Conservation (phyloP, 2,329 filamentous ascomycete species). For the Aspergillus versicolor region DNA sequence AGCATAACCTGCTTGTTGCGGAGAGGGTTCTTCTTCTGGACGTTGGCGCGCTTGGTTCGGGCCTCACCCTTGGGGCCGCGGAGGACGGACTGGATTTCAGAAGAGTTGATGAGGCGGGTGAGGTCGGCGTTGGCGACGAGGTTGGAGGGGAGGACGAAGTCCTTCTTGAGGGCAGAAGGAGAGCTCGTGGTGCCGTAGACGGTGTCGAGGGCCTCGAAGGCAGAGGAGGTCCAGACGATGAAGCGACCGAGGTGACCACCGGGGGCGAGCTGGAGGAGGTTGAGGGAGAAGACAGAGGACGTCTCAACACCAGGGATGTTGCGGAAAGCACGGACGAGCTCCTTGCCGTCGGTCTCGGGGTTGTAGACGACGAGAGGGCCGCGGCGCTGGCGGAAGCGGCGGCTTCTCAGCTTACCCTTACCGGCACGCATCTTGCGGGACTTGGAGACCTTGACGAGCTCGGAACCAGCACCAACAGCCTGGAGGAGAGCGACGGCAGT, state of each 20-base stretch:
- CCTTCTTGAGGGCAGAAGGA: conserved; percentile 93
- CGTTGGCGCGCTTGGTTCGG: conserved; percentile 81
- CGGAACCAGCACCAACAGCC: conserved; percentile 83
- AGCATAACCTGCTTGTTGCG: conserved; percentile 98
- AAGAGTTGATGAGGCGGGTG: conserved; percentile 97
- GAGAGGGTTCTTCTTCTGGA: conserved; percentile 99
- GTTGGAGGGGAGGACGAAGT: conserved; percentile 95
- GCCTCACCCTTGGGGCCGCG: conserved; percentile 86
- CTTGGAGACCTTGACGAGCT: conserved; percentile 92
- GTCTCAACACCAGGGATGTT: conserved; percentile 99
- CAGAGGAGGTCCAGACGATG: conserved; percentile 97
- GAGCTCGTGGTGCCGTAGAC: conserved; percentile 94
- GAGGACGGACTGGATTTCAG: conserved; percentile 95
- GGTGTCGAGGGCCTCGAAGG: conserved; percentile 93
- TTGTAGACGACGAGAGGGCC: conserved; percentile 98
- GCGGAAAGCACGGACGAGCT: conserved; percentile 91
- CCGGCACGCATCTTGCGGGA: conserved; percentile 97
- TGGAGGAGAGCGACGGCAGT: conserved; percentile 83
- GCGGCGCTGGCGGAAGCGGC: conserved; percentile 95
- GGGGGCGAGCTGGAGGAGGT: conserved; percentile 98
- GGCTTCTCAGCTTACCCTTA: conserved; percentile 98
- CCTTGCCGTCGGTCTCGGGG: conserved; percentile 91
- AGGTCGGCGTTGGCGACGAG: conserved; percentile 93
- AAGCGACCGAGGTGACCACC: conserved; percentile 99
- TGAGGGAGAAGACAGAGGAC: conserved; percentile 86